phyloP scores from a whole-genome alignment of 2,329 filamentous ascomycete genomes.

The Alternaria postmessia region DNA sequence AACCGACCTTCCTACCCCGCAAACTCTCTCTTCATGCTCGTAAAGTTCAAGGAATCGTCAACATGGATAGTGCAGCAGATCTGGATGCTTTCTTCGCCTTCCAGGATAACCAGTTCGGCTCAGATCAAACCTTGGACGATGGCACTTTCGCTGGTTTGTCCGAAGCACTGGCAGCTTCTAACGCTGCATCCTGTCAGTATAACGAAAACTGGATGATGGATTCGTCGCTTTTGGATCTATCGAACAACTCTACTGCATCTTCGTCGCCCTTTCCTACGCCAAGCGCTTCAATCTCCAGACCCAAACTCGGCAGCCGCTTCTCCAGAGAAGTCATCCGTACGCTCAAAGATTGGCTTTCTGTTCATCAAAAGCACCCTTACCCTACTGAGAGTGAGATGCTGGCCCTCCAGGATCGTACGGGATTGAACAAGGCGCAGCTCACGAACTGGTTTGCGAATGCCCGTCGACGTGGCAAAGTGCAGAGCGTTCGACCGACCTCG shows the following conservation, averaged over 20 bases:
- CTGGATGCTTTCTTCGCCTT: conserved; percentile 1
- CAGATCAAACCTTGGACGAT: conserved; percentile 6
- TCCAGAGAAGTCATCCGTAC: conserved; percentile 34
- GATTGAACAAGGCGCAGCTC: conserved; percentile 36
- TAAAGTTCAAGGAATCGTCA: neutral
- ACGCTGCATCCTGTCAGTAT: neutral
- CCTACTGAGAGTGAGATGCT: conserved; percentile 32
- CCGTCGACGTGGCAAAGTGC: conserved; percentile 33
- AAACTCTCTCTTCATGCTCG: neutral
- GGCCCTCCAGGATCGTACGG: conserved; percentile 29
- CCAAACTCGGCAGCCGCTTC: conserved; percentile 34
- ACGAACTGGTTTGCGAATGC: conserved; percentile 43
- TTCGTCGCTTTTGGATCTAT: conserved; percentile 1
- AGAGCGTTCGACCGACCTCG: conserved; percentile 15
- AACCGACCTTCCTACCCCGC: conserved; percentile 5
- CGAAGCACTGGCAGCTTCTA: conserved; percentile 7
- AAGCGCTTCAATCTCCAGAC: conserved; percentile 14
- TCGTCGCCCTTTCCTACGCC: conserved; percentile 21
- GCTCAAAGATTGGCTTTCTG: conserved; percentile 34
- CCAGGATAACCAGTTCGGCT: neutral
- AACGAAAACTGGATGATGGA: conserved; percentile 14
- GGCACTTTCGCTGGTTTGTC: conserved; percentile 13
- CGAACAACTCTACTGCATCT: conserved; percentile 22
- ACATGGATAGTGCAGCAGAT: conserved; percentile 1
- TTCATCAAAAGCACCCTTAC: conserved; percentile 34